Base-by-base conservation (phyloP, 352 stramenopile species). In the Globisporangium apiculatum region DNA sequence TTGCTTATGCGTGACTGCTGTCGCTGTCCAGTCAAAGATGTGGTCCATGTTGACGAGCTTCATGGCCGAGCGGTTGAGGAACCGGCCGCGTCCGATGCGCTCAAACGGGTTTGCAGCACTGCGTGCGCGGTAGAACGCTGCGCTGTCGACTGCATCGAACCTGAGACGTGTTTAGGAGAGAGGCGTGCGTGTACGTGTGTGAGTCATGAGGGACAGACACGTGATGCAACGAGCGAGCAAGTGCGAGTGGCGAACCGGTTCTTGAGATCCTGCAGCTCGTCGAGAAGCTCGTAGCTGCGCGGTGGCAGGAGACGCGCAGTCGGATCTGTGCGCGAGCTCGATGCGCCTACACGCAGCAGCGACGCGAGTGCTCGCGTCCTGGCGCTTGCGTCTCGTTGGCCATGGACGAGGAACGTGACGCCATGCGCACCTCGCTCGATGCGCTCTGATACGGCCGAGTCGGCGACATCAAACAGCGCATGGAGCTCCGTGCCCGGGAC, bases 41-140 rank as follows among this genome's bases (percentile, higher is more conserved):
- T 81, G 65, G 56, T 94, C 79, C 50, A 94, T 59, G 36, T 87
- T 81, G 51, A 76, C 83, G 48, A 94, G 66, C 55, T 94, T 94
- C 77, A 94, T 88, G 3, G 83, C 83, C 40, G 83, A 89, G 14
- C 83, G 79, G 50, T 91, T 91, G 54, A 94, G 60, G 42, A 94
- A 94, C 6, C 62, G 73, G 55, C 75, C 64, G 53, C 71, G 72
- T 2, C 83, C 83, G 15, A 94, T 48, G 10, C 56, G 46, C 58
- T 94, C 81, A 18, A 74, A 91, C 11, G 58, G 55, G 47, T 94
- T 94, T 31, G 69, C 72, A 5, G 51, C 60, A 48, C 55, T 62
- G 4, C 81, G 79, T 42, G 81, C 75, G 8, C 47, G 56, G 3
- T 57, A 51, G 58, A 91, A 91, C 40, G 56, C 55, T 7, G 43